Evolutionary conservation across 2,329 filamentous ascomycete species (phyloP).

Genomic region (Cadophora luteo-olivacea): DNA sequence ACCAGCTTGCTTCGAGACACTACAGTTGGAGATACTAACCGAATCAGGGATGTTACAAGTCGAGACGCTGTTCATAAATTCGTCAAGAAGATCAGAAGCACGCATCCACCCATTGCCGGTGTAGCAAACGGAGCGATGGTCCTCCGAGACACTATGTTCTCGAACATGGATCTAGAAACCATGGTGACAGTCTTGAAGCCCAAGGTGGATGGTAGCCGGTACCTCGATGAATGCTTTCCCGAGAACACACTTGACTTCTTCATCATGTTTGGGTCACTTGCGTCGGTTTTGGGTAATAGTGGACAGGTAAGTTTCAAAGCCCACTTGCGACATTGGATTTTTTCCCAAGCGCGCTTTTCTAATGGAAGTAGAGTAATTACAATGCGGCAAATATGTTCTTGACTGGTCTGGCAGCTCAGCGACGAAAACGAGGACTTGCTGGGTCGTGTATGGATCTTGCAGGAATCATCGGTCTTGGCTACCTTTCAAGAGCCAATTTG

Average conservation of each 20-base stretch:
- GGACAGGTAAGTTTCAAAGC: slow-evolving; percentile 46
- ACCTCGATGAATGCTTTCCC: slow-evolving; percentile 45
- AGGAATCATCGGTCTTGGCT: slow-evolving; percentile 52
- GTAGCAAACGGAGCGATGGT: slow-evolving; percentile 54
- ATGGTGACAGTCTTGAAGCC: slow-evolving; percentile 42
- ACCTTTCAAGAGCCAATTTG: slow-evolving; percentile 37
- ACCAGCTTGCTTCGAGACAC: no score
- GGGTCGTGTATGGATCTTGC: slow-evolving; percentile 59
- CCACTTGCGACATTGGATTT: no score
- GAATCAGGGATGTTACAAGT: slow-evolving; percentile 6
- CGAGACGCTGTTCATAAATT: background rate
- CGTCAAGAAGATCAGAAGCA: background rate
- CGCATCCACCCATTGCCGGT: slow-evolving; percentile 49
- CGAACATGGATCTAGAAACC: slow-evolving; percentile 39
- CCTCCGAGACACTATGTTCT: slow-evolving; percentile 47
- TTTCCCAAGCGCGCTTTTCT: no score
- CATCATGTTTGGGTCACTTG: slow-evolving; percentile 46
- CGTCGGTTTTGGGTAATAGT: slow-evolving; percentile 40
- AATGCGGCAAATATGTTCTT: slow-evolving; percentile 51
- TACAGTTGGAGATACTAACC: background rate
- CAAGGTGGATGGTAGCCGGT: slow-evolving; percentile 45
- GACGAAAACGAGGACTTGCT: slow-evolving; percentile 49
- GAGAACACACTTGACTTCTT: slow-evolving; percentile 47
- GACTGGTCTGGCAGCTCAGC: slow-evolving; percentile 46
- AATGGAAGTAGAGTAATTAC: slow-evolving; percentile 44